Evolutionary conservation across 345 rosid species (phyloP), one percentile per base, ranked within the genome.

Genomic region (Odontarrhena argentea): DNA sequence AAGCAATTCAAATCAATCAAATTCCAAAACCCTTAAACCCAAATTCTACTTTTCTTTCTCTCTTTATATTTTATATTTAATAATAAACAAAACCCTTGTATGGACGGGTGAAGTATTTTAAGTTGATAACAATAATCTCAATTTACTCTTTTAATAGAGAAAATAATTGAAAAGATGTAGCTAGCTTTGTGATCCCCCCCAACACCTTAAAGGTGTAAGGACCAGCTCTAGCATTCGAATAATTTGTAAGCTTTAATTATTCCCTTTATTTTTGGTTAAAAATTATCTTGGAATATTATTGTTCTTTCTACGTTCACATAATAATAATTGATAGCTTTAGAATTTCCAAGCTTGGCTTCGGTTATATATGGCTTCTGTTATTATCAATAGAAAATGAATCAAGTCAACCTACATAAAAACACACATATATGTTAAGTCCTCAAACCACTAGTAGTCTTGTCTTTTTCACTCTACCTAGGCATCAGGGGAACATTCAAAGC

Each of bases 201-300:
- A 30, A 24, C 41, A 51, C 41, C 52, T 7, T 9, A 62, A 49
- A 49, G 36, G 53, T 35, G 67, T 10, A 55, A 70, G 68, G 74
- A 62, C 68, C 74, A 60, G 51, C 47, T 52, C 63, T 70, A 14
- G 41, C 48, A 45, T 45, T 43, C 49, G 36, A 71, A 56, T 72
- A 56, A 49, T 64, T 64, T 56, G 60, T 53, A n/a, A 38, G 53
- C 45, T 64, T 55, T 63, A 14, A 26, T 14, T 46, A 37, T 64
- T 56, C 22, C 14, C 6, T 40, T 64, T 1, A 22, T 9, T 34
- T n/a, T 5, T 13, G 12, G 5, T 12, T 8, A 10, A 10, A 10
- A 44, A 7, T 2, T 25, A 9, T 13, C n/a, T 24, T 9, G 5
- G 41, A 28, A 18, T 41, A 59, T 18, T 13, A 38, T 36, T 4